Conservation (phyloP, 176 grass and related monocot genomes). For the Hsuehochloa calcarea region DNA sequence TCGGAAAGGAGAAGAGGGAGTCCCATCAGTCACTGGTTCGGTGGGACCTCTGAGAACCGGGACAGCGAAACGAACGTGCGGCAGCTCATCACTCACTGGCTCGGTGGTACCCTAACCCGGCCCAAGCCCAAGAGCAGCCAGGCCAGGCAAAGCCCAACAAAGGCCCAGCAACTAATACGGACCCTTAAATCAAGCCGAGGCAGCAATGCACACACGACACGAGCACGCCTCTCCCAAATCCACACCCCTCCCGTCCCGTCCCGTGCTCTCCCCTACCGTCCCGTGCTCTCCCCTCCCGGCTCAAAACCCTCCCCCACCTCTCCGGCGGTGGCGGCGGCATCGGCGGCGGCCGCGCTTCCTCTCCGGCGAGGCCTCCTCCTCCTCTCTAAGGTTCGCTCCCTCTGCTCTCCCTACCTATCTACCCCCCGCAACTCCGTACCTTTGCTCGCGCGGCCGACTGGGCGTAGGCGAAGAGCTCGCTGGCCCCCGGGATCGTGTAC, state of each 20-base stretch:
- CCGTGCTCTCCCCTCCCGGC: slow-evolving; percentile 25
- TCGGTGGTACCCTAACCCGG: not conserved
- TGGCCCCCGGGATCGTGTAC: not conserved
- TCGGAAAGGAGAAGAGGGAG: no score
- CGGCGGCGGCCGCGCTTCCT: not conserved
- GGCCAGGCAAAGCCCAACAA: not conserved
- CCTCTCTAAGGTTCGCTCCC: slow-evolving; percentile 13
- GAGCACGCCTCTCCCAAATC: slow-evolving; percentile 12
- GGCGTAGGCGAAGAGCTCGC: not conserved
- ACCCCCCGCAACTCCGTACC: not conserved
- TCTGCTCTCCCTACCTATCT: not conserved
- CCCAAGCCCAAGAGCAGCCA: not conserved
- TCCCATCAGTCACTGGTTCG: no score
- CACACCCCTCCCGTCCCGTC: not conserved
- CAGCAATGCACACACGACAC: not conserved
- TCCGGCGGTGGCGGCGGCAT: slow-evolving; percentile 14
- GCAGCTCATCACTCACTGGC: not conserved
- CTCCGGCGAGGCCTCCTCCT: slow-evolving; percentile 24
- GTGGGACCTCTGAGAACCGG: no score
- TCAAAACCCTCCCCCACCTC: slow-evolving; percentile 41
- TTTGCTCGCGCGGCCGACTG: not conserved
- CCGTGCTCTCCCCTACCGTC: no score
- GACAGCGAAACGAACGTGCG: no score
- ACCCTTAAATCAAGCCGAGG: slow-evolving; percentile 9
- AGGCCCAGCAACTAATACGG: not conserved